Percentiles rank a stretch among this genome's conserved stretches.
Evolutionary conservation across 2,329 filamentous ascomycete species (phyloP).

Genomic region (Aspergillus quadrilineatus): DNA sequence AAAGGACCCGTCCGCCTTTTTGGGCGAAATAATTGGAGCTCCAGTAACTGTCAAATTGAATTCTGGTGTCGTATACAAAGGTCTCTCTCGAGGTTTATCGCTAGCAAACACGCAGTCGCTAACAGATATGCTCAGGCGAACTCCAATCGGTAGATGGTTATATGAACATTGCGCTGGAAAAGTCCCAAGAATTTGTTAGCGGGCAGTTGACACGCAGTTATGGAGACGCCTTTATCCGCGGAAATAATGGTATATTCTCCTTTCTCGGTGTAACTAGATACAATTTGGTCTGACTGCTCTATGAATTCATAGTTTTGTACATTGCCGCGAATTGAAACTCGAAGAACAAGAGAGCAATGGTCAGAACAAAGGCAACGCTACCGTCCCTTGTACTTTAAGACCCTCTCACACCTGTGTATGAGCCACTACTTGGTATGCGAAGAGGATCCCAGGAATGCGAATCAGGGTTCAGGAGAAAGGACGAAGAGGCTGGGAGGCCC

Average conservation of each 20-base stretch:
- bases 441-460: too few relatives aligned
- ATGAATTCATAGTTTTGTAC: constrained; percentile 34
- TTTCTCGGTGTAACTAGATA: neutral
- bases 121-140: constrained; percentile 63
- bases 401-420: neutral
- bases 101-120: neutral
- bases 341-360: neutral
- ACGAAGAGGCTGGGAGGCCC: too few relatives aligned
- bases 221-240: constrained; percentile 91
- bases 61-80: constrained; percentile 97
- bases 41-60: constrained; percentile 96
- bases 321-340: constrained; percentile 36
- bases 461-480: neutral
- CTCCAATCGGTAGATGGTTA: constrained; percentile 97
- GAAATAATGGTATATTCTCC: constrained; percentile 76
- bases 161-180: constrained; percentile 99
- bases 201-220: constrained; percentile 79
- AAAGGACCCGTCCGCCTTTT: constrained; percentile 89
- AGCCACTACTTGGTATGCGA: neutral
- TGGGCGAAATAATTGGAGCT: constrained; percentile 91
- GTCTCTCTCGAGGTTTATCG: constrained; percentile 46
- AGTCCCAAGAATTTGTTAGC: constrained; percentile 88
- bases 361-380: neutral
- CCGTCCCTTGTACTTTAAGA: neutral
- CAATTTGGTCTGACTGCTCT: neutral